Evolutionary conservation across 23 red algal genomes (phyloP).

Genomic region (Chondrus crispus): DNA sequence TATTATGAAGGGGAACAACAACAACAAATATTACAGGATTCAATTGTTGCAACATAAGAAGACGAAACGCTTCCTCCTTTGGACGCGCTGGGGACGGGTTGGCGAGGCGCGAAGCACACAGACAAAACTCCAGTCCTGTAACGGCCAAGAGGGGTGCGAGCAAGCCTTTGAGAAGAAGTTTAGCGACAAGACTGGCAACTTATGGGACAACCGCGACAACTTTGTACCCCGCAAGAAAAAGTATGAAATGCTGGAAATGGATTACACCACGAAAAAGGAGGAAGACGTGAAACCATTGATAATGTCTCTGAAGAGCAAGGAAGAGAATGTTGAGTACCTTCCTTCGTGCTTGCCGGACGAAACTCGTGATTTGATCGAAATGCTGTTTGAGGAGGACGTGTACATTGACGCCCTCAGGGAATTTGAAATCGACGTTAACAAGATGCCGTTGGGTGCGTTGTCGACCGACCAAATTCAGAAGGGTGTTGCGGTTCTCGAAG

Average conservation of each 20-base stretch:
- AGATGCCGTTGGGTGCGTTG: conserved; percentile 43
- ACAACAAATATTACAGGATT: conserved; percentile 41
- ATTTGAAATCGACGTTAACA: conserved; percentile 51
- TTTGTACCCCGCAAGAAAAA: conserved; percentile 7
- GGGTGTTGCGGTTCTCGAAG: conserved; percentile 46
- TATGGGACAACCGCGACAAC: not conserved
- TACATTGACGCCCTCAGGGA: conserved; percentile 16
- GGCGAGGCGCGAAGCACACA: conserved; percentile 4
- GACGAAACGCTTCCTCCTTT: not conserved
- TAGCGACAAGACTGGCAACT: conserved; percentile 37
- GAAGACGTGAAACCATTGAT: not conserved
- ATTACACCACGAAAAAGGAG: not conserved
- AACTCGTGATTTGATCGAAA: conserved; percentile 40
- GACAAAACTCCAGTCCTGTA: not conserved
- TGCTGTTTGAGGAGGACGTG: conserved; percentile 57
- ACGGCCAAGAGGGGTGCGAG: not conserved
- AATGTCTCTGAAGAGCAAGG: not conserved
- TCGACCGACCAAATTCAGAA: conserved; percentile 40
- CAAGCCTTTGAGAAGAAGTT: conserved; percentile 36
- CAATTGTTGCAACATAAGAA: conserved; percentile 5
- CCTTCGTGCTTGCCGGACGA: not conserved
- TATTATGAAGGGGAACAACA: conserved; percentile 12
- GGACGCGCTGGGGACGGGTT: conserved; percentile 39
- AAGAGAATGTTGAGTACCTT: not conserved
- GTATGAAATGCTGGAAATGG: conserved; percentile 18